Percentiles rank a stretch among this genome's conserved stretches.
Conservation (phyloP, 2,329 filamentous ascomycete species). For the Phialocephala sp. region DNA sequence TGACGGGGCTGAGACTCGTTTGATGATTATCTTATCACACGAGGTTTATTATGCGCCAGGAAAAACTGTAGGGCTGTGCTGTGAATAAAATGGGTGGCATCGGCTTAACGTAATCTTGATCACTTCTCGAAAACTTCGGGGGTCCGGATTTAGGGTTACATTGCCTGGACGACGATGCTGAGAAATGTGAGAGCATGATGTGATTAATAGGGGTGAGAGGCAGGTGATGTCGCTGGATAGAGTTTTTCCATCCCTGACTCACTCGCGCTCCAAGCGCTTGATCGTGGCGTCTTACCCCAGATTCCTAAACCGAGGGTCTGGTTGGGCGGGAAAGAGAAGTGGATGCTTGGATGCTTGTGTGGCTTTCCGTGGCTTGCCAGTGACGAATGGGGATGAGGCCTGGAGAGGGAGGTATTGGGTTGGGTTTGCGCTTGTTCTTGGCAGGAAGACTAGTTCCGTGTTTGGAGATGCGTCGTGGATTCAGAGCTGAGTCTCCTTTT, state of each 20-base stretch:
- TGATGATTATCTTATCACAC: neutral
- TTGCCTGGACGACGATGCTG: too few relatives aligned
- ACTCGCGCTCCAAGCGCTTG: neutral
- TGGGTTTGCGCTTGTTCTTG: too few relatives aligned
- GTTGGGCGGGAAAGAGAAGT: neutral
- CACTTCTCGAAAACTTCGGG: neutral
- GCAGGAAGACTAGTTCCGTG: too few relatives aligned
- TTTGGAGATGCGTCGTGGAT: too few relatives aligned
- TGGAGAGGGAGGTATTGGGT: too few relatives aligned
- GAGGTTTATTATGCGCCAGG: neutral
- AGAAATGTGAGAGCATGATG: too few relatives aligned
- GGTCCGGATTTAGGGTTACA: neutral
- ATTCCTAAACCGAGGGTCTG: neutral
- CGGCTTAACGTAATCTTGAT: neutral
- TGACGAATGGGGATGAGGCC: neutral
- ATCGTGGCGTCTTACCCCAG: constrained; percentile 8
- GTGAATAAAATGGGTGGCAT: neutral
- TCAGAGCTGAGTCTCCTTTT: too few relatives aligned
- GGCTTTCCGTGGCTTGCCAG: neutral
- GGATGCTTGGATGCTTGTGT: neutral
- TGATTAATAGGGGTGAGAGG: neutral
- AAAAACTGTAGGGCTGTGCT: neutral
- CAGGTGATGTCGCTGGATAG: neutral
- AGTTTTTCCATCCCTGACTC: neutral
- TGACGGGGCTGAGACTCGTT: neutral